phyloP scores from a whole-genome alignment of 768 basidiomycete species.

The Asterophora lycoperdoides region DNA sequence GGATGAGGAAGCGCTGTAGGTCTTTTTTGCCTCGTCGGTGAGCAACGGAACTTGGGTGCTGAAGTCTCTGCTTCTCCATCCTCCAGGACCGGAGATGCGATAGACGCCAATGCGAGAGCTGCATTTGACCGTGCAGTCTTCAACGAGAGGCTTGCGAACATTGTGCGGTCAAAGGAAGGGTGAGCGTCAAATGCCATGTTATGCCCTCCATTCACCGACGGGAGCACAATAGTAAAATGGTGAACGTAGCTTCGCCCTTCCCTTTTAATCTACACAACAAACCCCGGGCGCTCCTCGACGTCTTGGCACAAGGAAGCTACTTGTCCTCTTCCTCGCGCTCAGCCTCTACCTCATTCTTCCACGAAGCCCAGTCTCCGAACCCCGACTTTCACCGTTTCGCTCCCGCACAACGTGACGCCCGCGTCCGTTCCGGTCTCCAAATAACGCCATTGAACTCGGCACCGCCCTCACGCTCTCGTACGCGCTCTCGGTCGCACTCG shows the following conservation, averaged over 20 bases:
- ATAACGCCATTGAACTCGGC: conserved; percentile 17
- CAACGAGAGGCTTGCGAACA: conserved; percentile 46
- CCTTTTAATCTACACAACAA: conserved; percentile 57
- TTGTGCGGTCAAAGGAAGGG: conserved; percentile 59
- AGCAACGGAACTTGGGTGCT: not conserved
- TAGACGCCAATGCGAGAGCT: not conserved
- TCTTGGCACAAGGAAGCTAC: conserved; percentile 9
- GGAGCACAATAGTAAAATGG: conserved; percentile 48
- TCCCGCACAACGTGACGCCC: conserved; percentile 4
- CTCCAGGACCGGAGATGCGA: conserved; percentile 4
- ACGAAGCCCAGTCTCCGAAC: conserved; percentile 12
- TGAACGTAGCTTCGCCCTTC: conserved; percentile 50
- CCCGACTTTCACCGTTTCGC: not conserved
- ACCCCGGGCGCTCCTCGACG: conserved; percentile 18
- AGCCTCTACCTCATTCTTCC: conserved; percentile 20
- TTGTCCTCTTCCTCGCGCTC: conserved; percentile 25
- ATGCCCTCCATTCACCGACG: not conserved
- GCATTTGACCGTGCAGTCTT: conserved; percentile 43
- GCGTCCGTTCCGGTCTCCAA: conserved; percentile 11
- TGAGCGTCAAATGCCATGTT: conserved; percentile 23
- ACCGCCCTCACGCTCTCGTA: conserved; percentile 12
- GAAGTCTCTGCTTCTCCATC: not conserved
- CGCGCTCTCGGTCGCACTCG: conserved; percentile 13
- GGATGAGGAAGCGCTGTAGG: conserved; percentile 9
- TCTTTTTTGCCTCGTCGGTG: not conserved